Percentiles rank a stretch among this genome's conserved stretches.
Conservation (phyloP, 2,329 filamentous ascomycete species). For the Claviceps citrina region DNA sequence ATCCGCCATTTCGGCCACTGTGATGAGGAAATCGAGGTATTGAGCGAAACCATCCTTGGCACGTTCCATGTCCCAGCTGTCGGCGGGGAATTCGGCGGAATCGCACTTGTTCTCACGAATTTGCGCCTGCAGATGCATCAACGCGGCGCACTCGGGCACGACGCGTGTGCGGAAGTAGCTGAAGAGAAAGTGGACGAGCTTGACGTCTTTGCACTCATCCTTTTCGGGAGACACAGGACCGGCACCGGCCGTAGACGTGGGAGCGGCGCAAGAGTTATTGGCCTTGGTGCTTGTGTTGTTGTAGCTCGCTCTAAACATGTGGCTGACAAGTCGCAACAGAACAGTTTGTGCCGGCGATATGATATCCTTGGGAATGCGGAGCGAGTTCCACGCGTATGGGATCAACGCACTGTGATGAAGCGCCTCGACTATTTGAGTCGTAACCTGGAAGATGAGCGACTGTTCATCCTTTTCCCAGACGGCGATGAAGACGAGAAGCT, state of each 20-base stretch:
- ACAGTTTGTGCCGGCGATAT: constrained; percentile 91
- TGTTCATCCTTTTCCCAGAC: constrained; percentile 93
- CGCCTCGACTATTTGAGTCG: constrained; percentile 87
- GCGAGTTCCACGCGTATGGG: constrained; percentile 81
- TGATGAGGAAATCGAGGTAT: constrained; percentile 85
- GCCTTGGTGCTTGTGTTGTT: constrained; percentile 7
- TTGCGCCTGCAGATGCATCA: constrained; percentile 85
- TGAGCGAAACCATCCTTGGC: constrained; percentile 91
- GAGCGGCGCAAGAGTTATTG: neutral
- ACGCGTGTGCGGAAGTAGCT: constrained; percentile 84
- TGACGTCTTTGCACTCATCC: constrained; percentile 41
- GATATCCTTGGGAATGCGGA: constrained; percentile 87
- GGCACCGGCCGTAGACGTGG: too few relatives aligned
- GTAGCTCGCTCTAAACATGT: constrained; percentile 53
- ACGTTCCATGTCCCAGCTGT: constrained; percentile 94
- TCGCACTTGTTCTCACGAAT: constrained; percentile 64
- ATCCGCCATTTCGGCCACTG: constrained; percentile 69
- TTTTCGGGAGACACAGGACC: constrained; percentile 26
- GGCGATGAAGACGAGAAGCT: constrained; percentile 88
- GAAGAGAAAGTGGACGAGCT: constrained; percentile 73
- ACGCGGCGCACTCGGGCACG: constrained; percentile 83
- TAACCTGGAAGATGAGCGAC: constrained; percentile 90
- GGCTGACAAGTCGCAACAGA: constrained; percentile 76
- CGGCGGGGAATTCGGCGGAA: constrained; percentile 78
- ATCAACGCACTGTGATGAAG: constrained; percentile 79